These are phyloP conservation scores for Polyporus tsugae DNA, from an alignment of 1,284 basidiomycete species.

Conservation along the genomic window DNA sequence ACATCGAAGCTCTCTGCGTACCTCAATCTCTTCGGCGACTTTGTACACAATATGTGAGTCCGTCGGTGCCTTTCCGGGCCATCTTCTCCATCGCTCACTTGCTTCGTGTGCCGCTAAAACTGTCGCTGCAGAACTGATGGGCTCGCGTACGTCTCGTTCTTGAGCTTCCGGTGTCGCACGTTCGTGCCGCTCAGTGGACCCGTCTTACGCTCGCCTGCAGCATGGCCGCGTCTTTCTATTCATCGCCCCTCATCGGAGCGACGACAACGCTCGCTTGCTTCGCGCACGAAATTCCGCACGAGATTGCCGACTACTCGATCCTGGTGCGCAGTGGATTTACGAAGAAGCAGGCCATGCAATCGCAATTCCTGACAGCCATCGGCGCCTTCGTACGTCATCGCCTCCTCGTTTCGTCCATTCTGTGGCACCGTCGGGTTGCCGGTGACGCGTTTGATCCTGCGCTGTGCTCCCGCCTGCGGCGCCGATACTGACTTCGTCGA, in stretches of 20 bases:
- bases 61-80: neutral
- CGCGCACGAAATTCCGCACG: conserved; percentile 91
- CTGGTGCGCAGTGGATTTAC: conserved; percentile 89
- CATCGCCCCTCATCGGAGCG: conserved; percentile 87
- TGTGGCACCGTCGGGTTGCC: conserved; percentile 3
- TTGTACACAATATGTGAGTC: conserved; percentile 85
- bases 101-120: conserved; percentile 2
- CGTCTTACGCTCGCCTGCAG: conserved; percentile 45
- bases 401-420: conserved; percentile 15
- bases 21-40: conserved; percentile 90
- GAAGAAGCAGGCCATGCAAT: conserved; percentile 89
- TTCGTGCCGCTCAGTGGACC: conserved; percentile 25
- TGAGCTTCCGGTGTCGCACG: conserved; percentile 28
- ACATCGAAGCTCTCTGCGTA: conserved; percentile 88
- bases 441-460: conserved; percentile 8
- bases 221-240: conserved; percentile 93
- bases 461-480: conserved; percentile 16
- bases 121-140: conserved; percentile 75
- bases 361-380: conserved; percentile 88
- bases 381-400: conserved; percentile 81
- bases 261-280: conserved; percentile 92
- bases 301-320: conserved; percentile 93
- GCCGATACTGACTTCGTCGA: neutral
- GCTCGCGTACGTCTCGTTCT: conserved; percentile 66
- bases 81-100: conserved; percentile 16